These are phyloP conservation scores for Candida sithepensis DNA, from an alignment of 805 yeast genomes.

Conservation along the genomic window DNA sequence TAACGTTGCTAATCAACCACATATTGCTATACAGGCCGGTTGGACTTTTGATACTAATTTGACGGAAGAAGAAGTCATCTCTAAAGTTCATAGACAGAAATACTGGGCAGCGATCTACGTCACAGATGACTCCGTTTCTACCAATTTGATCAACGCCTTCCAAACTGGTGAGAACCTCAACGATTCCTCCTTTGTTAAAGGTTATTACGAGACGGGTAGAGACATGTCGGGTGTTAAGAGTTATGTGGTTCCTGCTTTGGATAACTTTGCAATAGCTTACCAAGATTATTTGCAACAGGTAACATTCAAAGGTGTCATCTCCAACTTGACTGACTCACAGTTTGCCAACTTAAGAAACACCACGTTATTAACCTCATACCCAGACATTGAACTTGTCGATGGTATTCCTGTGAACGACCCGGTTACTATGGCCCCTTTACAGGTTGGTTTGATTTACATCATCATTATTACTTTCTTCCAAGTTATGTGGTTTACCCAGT, in stretches of 20 bases:
- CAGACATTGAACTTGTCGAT: slow-evolving; percentile 33
- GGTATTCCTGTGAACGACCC: slow-evolving; percentile 45
- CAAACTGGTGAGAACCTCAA: slow-evolving; percentile 29
- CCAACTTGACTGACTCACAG: slow-evolving; percentile 12
- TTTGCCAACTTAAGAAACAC: not conserved
- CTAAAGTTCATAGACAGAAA: slow-evolving; percentile 48
- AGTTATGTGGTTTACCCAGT: slow-evolving; percentile 46
- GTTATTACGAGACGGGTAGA: slow-evolving; percentile 58
- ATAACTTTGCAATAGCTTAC: slow-evolving; percentile 33
- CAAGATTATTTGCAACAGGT: slow-evolving; percentile 9
- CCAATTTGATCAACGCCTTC: slow-evolving; percentile 40
- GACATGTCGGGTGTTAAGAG: slow-evolving; percentile 49
- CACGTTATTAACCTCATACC: slow-evolving; percentile 17
- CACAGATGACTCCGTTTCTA: slow-evolving; percentile 38
- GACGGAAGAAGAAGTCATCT: slow-evolving; percentile 35
- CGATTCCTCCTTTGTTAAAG: slow-evolving; percentile 21
- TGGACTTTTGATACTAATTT: slow-evolving; percentile 35
- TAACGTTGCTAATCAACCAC: slow-evolving; percentile 11
- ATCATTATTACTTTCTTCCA: slow-evolving; percentile 64
- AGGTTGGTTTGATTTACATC: slow-evolving; percentile 63
- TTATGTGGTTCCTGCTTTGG: slow-evolving; percentile 43
- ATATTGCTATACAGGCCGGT: slow-evolving; percentile 24
- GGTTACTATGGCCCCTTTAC: slow-evolving; percentile 59
- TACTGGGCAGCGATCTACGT: slow-evolving; percentile 66
- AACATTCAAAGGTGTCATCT: slow-evolving; percentile 26